Conservation (phyloP, 257 asterid genomes). For the Nicotiana tabacum region DNA sequence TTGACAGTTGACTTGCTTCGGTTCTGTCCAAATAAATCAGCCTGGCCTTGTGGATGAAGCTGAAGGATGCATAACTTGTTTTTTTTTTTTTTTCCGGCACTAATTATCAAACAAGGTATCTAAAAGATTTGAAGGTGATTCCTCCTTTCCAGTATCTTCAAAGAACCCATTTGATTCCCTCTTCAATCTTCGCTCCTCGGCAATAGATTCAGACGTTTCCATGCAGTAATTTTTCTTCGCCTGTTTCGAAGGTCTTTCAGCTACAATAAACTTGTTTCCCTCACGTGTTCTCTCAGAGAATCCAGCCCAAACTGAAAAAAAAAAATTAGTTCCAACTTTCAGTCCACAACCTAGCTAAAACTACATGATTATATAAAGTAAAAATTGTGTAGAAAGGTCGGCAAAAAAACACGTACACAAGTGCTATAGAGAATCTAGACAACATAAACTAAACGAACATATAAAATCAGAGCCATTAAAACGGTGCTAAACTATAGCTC, state of each 20-base stretch:
- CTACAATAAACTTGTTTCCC: slow-evolving; percentile 83
- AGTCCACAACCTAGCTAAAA: not conserved
- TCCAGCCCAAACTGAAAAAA: slow-evolving; percentile 87
- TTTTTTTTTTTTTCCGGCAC: slow-evolving; percentile 4
- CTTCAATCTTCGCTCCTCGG: slow-evolving; percentile 71
- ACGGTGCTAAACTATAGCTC: not conserved
- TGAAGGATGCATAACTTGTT: not conserved
- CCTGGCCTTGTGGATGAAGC: not conserved
- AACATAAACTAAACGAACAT: not conserved
- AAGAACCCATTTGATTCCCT: slow-evolving; percentile 69
- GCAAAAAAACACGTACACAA: not conserved
- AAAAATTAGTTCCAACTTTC: not conserved
- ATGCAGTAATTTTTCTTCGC: slow-evolving; percentile 42
- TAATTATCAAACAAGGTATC: slow-evolving; percentile 60
- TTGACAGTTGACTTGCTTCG: not conserved
- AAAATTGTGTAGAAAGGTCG: not conserved
- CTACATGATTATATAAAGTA: not conserved
- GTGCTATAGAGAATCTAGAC: not conserved
- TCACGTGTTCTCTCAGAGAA: slow-evolving; percentile 91
- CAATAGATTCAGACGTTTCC: slow-evolving; percentile 67
- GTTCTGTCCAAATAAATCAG: not conserved
- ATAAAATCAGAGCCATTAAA: not conserved
- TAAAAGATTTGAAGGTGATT: slow-evolving; percentile 60
- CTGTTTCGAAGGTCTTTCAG: slow-evolving; percentile 65
- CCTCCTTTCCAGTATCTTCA: slow-evolving; percentile 41